Percentiles rank a stretch among this genome's conserved stretches.
These are phyloP conservation scores for Cucurbita argyrosperma DNA, from an alignment of 306 rosid species.

Conservation along the genomic window DNA sequence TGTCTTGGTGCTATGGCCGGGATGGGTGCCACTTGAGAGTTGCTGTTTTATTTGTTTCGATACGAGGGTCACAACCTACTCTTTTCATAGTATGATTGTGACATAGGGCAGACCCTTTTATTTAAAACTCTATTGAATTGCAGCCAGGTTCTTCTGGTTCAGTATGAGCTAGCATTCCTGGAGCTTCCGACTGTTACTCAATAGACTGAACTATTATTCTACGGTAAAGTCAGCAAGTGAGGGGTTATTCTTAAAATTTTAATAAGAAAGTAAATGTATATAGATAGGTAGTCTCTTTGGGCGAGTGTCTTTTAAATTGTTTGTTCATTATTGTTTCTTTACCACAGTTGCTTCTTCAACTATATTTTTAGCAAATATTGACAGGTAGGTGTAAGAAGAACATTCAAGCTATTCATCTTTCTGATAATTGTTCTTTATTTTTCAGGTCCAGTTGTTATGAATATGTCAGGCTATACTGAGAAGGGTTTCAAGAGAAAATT, in stretches of 20 bases:
- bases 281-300: background rate
- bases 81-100: too few relatives aligned
- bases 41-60: too few relatives aligned
- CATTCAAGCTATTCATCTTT: background rate
- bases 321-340: background rate
- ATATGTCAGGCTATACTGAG: conserved; percentile 74
- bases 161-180: background rate
- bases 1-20: too few relatives aligned
- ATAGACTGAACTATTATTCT: background rate
- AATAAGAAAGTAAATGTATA: background rate
- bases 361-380: background rate
- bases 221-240: background rate
- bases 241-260: background rate
- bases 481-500: conserved; percentile 93
- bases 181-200: background rate
- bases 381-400: background rate
- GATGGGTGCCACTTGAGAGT: too few relatives aligned
- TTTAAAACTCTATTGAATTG: background rate
- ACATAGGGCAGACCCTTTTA: background rate
- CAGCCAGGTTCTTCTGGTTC: background rate
- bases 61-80: too few relatives aligned
- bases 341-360: background rate
- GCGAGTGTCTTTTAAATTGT: background rate
- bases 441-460: conserved; percentile 88
- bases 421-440: conserved; percentile 8